phyloP scores from a whole-genome alignment of 139 green algal species.

The Auxenochlorella pyrenoidosa region DNA sequence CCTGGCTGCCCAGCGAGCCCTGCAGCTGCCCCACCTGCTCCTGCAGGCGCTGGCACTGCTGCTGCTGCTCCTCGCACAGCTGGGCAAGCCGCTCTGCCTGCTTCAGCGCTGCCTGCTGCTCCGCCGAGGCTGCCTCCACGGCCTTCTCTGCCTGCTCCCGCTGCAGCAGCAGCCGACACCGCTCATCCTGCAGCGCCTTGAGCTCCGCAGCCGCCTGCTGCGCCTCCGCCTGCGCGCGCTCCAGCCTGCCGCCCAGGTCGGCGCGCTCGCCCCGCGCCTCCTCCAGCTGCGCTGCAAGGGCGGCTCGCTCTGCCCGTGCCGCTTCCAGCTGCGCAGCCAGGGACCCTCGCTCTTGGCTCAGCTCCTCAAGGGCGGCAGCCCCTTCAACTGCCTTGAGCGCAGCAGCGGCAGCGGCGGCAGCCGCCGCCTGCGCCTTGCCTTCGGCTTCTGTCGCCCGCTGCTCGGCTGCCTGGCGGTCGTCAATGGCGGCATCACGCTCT shows the following conservation, averaged over 20 bases:
- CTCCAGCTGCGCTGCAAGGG: not conserved
- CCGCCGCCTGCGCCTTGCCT: not conserved
- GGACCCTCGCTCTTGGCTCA: not conserved
- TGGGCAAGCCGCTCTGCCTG: constrained; percentile 34
- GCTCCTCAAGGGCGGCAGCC: not conserved
- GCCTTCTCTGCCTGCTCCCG: not conserved
- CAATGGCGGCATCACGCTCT: not conserved
- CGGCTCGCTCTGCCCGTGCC: not conserved
- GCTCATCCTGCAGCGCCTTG: not conserved
- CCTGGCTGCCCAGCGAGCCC: not conserved
- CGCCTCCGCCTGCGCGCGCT: not conserved
- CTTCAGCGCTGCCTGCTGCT: constrained; percentile 28
- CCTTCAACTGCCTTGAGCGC: not conserved
- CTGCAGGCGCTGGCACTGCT: constrained; percentile 2
- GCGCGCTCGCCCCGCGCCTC: not conserved
- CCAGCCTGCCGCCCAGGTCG: not conserved
- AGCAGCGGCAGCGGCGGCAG: not conserved
- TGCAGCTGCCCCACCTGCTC: constrained; percentile 15
- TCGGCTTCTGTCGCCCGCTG: not conserved
- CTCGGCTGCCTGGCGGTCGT: not conserved
- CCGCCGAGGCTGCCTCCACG: not conserved
- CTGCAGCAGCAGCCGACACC: not conserved
- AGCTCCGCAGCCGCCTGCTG: not conserved
- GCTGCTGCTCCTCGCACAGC: constrained; percentile 30
- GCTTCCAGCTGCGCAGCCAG: not conserved